Evolutionary conservation across 768 basidiomycete genomes (phyloP), one percentile per base, ranked within the genome.

Genomic region (Russula sp.): DNA sequence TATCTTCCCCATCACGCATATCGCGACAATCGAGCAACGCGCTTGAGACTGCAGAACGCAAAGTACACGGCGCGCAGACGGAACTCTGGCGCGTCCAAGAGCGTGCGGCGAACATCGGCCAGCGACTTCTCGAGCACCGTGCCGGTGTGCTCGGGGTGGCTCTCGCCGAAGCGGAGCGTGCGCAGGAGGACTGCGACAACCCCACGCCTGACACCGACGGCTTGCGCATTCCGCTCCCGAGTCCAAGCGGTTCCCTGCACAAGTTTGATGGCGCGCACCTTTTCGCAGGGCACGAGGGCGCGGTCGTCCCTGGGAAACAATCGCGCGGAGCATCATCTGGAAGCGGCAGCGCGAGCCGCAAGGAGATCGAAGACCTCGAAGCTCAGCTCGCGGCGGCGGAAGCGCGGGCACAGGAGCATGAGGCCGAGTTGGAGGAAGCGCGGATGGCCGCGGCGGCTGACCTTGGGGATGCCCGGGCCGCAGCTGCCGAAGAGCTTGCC

Each of bases 231-330:
- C 66, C 68, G 3, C 55, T 62, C 37, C 76, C 75, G 45, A 74
- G 74, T 27, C 78, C 81, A 37, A 60, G 62, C 51, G 79, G 82
- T 57, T 75, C 82, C 6, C 75, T 79, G n/a, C 78, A 77, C 47
- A 68, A 83, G 44, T 94, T 94, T 71, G 89, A 91, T 58, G 90
- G 90, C 13, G 84, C 87, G 0, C 91, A 93, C 75, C 78, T 94
- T 57, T 93, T 93, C 66, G 89, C 93, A 0, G 91, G 92, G 0
- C 88, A 93, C 67, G 84, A 82, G 4, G 80, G 85, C 49, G 81
- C 89, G 5, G 75, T 88, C 18, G 76, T 88, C 0, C 89, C 88
- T 0, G 75, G 72, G 44, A 27, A 14, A n/a, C 50, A 22, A 10
- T 37, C 22, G 11, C 62, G 47, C 2, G 49, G 49, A 4, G 31